Percentiles rank a stretch among this genome's conserved stretches.
These are phyloP conservation scores for Globisporangium alternatum DNA, from an alignment of 352 stramenopile genomes.

Conservation along the genomic window DNA sequence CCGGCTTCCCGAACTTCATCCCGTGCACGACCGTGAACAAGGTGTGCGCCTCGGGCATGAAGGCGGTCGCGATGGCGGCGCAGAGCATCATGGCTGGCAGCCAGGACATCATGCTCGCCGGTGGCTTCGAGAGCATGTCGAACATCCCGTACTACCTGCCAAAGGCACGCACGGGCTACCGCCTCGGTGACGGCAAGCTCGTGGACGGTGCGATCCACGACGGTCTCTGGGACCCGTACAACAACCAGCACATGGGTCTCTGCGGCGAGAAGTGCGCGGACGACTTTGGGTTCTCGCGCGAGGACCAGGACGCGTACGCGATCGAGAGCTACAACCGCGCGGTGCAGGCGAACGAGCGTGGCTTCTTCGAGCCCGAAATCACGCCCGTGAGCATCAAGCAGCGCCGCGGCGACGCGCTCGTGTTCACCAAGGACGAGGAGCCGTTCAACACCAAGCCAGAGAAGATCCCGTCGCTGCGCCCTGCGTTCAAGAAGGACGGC, in stretches of 20 bases:
- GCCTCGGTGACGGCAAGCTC: conserved; percentile 89
- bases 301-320: conserved; percentile 96
- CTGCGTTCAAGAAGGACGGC: conserved; percentile 95
- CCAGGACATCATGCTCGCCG: conserved; percentile 89
- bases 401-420: conserved; percentile 47
- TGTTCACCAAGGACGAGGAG: conserved; percentile 92
- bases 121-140: conserved; percentile 97
- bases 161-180: conserved; percentile 89
- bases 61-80: conserved; percentile 79
- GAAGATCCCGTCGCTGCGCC: conserved; percentile 88
- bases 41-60: conserved; percentile 96
- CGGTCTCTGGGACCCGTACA: conserved; percentile 97
- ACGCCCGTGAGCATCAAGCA: conserved; percentile 86
- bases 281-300: conserved; percentile 70
- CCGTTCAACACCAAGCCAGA: conserved; percentile 88
- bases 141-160: conserved; percentile 97
- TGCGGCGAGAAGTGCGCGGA: conserved; percentile 95
- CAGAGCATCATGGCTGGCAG: conserved; percentile 88
- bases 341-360: conserved; percentile 64
- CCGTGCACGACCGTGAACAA: conserved; percentile 99
- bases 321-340: conserved; percentile 91
- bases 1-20: conserved; percentile 89
- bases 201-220: conserved; percentile 94
- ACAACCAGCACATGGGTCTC: conserved; percentile 93
- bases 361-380: conserved; percentile 90